Evolutionary conservation across 1,139 yeast genomes (phyloP).

Genomic region (Geotrichum histeridarum): DNA sequence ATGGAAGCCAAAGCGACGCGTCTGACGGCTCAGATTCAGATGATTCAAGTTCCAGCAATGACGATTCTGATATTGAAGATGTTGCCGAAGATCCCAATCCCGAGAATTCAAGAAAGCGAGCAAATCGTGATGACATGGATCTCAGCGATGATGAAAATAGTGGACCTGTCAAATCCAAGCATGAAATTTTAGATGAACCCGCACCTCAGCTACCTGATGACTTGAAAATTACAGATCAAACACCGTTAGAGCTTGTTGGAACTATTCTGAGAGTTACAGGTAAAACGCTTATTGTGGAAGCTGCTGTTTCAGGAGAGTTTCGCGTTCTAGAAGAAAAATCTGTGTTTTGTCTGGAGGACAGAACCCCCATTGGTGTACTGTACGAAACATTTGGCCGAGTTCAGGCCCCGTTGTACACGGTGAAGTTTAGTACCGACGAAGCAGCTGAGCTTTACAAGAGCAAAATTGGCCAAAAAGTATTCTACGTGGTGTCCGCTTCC

Average conservation of each 20-base stretch:
- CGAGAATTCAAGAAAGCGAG: conserved; percentile 1
- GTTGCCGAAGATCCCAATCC: conserved; percentile 23
- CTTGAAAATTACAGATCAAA: conserved; percentile 51
- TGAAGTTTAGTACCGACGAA: conserved; percentile 56
- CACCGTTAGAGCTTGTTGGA: conserved; percentile 73
- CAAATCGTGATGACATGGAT: conserved; percentile 25
- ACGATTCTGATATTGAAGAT: conserved; percentile 17
- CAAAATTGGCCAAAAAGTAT: conserved; percentile 55
- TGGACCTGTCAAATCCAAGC: conserved; percentile 69
- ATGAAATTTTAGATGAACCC: conserved; percentile 66
- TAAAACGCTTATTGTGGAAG: conserved; percentile 64
- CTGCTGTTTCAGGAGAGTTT: conserved; percentile 78
- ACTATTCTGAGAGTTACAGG: conserved; percentile 67
- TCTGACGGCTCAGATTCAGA: conserved; percentile 24
- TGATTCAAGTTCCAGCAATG: conserved; percentile 22
- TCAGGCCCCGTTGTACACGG: conserved; percentile 76
- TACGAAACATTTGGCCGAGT: conserved; percentile 90
- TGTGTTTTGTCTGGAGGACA: conserved; percentile 69
- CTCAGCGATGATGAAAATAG: conserved; percentile 36
- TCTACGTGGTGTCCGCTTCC: conserved; percentile 75
- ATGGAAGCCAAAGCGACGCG: conserved; percentile 15
- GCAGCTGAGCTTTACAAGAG: conserved; percentile 45
- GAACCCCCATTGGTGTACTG: conserved; percentile 69
- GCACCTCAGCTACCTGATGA: conserved; percentile 69
- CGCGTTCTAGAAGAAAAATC: conserved; percentile 79